Base-by-base conservation (phyloP, 768 basidiomycete species). In the Mrakia gelida region DNA sequence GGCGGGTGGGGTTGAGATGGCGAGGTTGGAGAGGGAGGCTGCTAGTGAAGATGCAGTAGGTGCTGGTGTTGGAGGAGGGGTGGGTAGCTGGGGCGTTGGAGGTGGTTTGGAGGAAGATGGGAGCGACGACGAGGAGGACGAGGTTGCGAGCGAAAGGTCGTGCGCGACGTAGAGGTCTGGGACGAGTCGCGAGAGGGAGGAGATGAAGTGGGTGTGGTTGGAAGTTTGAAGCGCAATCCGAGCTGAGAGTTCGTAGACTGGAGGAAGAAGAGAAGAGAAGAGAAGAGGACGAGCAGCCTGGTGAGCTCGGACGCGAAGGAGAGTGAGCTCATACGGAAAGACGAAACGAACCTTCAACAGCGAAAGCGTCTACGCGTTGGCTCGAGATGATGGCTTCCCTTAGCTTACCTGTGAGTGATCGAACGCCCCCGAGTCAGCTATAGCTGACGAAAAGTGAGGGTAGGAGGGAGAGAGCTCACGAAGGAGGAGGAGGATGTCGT, bases 201-300 rank as follows among this genome's bases (percentile, higher is more conserved):
- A 70, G n/a, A 73, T 52, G 23, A 75, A 61, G 52, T 78, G 77
- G 30, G 77, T 28, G 41, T 67, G 65, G 34, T 70, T 75, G 65
- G 77, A 67, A n/a, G 68, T 78, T 43, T 70, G 62, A 21, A 78
- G 28, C 0, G 77, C 72, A 1, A 78, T 54, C 7, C 43, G 43
- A 26, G 77, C 72, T 23, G 77, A 73, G 9, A 63, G 63, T 32
- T 78, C 77, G 54, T 78, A 78, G n/a, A 78, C 77, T 77, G 76
- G 15, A 28, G 9, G 34, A 21, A 34, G 67, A 59, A 34, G 30
- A 16, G 30, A 32, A 5, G 18, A 34, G 67, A 59, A 34, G 30
- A 16, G 30, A 32, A 5, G 18, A 68, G n/a, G n/a, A 23, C 6
- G 23, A 54, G 34, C 16, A 16, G 18, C 2, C 18, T 15, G 34